Evolutionary conservation across 192 early-diverging fungal species (phyloP).

Genomic region (Linnemannia zychae): DNA sequence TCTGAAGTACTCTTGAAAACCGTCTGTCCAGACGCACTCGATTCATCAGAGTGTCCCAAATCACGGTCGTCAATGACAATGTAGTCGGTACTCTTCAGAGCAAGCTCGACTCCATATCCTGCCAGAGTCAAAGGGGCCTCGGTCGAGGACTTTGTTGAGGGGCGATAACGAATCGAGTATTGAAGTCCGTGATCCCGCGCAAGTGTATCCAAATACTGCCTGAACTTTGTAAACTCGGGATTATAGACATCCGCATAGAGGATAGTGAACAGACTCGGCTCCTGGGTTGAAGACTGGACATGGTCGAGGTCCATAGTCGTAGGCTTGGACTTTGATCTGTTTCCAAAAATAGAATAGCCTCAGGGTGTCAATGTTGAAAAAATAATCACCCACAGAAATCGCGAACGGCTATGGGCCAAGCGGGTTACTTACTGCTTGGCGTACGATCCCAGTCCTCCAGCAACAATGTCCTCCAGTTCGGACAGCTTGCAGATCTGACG

Average conservation of each 20-base stretch:
- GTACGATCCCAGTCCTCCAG: constrained; percentile 15
- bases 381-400: not conserved
- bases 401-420: not conserved
- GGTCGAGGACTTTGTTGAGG: constrained; percentile 29
- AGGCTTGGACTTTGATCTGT: constrained; percentile 22
- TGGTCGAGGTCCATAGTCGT: constrained; percentile 54
- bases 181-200: constrained; percentile 62
- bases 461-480: constrained; percentile 59
- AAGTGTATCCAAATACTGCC: constrained; percentile 64
- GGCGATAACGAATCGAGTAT: constrained; percentile 85
- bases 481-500: constrained; percentile 73
- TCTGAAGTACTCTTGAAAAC: constrained; percentile 20
- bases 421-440: constrained; percentile 4
- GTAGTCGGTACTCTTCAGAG: constrained; percentile 97
- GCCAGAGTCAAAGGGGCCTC: constrained; percentile 66
- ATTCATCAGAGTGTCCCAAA: constrained; percentile 57
- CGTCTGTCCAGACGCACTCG: constrained; percentile 17
- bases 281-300: not conserved
- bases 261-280: constrained; percentile 59
- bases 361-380: not conserved
- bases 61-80: constrained; percentile 95
- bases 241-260: constrained; percentile 85
- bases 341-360: not conserved
- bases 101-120: constrained; percentile 95
- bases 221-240: constrained; percentile 69